Evolutionary conservation across 352 stramenopile genomes (phyloP).

Genomic region (Phytopythium chamaehyphon): DNA sequence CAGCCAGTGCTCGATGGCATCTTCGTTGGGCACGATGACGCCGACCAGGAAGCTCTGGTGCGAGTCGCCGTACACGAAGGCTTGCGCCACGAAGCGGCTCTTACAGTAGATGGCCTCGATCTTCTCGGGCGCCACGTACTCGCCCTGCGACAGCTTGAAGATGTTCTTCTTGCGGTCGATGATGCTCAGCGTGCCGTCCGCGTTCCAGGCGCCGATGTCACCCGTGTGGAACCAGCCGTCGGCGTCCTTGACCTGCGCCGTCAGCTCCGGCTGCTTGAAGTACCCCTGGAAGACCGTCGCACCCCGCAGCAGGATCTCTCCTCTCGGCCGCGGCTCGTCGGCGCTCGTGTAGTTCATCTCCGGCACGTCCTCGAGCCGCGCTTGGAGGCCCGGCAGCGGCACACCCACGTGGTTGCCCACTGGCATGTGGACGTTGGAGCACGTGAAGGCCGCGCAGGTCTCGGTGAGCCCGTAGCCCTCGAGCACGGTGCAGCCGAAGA

Average conservation of each 20-base stretch:
- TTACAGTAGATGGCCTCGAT: slow-evolving; percentile 95
- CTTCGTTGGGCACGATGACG: slow-evolving; percentile 90
- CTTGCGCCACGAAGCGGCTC: slow-evolving; percentile 87
- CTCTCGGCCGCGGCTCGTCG: slow-evolving; percentile 61
- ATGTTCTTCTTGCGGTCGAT: slow-evolving; percentile 93
- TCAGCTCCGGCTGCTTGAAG: slow-evolving; percentile 91
- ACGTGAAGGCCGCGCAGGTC: slow-evolving; percentile 30
- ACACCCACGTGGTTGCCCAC: slow-evolving; percentile 89
- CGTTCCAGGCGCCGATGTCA: slow-evolving; percentile 94
- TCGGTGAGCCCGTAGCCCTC: slow-evolving; percentile 97
- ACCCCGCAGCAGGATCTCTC: slow-evolving; percentile 83
- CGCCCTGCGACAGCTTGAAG: slow-evolving; percentile 92
- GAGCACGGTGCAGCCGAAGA: slow-evolving; percentile 88
- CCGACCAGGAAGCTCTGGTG: slow-evolving; percentile 92
- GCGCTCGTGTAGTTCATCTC: slow-evolving; percentile 94
- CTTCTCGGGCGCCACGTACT: slow-evolving; percentile 97
- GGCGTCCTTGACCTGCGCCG: slow-evolving; percentile 62
- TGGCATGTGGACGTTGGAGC: slow-evolving; percentile 27
- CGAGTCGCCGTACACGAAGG: slow-evolving; percentile 95
- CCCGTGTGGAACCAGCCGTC: slow-evolving; percentile 97
- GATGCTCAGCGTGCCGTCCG: slow-evolving; percentile 87
- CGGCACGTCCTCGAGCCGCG: slow-evolving; percentile 92
- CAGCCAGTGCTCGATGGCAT: too few relatives aligned
- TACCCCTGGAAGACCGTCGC: slow-evolving; percentile 89
- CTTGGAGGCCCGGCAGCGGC: slow-evolving; percentile 77